Evolutionary conservation across 2,329 filamentous ascomycete genomes (phyloP).

Genomic region (Raffaelea arxii): DNA sequence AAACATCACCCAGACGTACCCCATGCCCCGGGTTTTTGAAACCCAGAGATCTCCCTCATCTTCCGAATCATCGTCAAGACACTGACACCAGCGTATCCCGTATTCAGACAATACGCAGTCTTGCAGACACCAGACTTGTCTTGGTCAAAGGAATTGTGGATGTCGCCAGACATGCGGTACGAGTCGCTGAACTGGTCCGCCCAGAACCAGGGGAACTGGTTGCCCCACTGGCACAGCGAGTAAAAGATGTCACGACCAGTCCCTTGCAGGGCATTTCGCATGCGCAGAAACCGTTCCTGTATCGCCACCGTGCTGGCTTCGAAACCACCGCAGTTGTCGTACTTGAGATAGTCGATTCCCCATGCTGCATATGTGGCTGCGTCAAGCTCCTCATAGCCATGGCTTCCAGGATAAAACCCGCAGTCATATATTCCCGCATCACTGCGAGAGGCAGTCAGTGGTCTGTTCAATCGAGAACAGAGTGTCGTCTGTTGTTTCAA

Average conservation of each 20-base stretch:
- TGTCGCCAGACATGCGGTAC: conserved; percentile 28
- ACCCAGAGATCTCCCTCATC: conserved; percentile 22
- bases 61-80: conserved; percentile 23
- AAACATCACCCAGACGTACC: conserved; percentile 9
- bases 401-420: conserved; percentile 21
- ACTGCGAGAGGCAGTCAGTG: conserved; percentile 11
- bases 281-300: conserved; percentile 29
- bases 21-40: conserved; percentile 20
- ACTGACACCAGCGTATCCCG: conserved; percentile 21
- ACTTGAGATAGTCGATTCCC: conserved; percentile 44
- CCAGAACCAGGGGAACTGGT: conserved; percentile 19
- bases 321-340: conserved; percentile 46
- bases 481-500: no score
- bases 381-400: conserved; percentile 36
- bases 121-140: conserved; percentile 17
- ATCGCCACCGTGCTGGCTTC: conserved; percentile 36
- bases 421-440: conserved; percentile 32
- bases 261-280: conserved; percentile 23
- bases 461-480: not conserved
- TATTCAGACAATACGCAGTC: conserved; percentile 24
- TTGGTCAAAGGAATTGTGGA: conserved; percentile 18
- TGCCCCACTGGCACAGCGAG: conserved; percentile 22
- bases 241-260: conserved; percentile 27
- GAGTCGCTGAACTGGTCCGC: conserved; percentile 23
- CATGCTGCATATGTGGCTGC: conserved; percentile 40